Base-by-base conservation (phyloP, 2,329 filamentous ascomycete species). In the Exophiala dermatitidis region DNA sequence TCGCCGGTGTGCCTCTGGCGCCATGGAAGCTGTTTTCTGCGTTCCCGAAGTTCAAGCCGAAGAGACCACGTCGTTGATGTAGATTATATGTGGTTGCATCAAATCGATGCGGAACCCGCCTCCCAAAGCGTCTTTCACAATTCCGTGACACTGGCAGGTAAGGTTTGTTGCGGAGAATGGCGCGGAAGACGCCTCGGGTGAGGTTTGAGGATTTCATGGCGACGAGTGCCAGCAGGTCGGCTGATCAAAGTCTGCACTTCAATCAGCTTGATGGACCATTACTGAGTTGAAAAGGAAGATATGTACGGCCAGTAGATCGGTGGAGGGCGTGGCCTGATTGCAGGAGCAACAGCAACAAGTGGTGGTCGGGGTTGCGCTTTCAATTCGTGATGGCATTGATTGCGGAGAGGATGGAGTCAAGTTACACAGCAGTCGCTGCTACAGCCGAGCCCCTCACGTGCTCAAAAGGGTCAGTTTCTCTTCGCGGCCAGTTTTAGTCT, bases 161-260 rank as follows among this genome's bases (percentile, higher is more conserved):
- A n/a, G 72, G 71, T 59, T 69, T 68, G 56, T 71, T 72, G 56
- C 72, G 69, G 46, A 75, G 59, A 44, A 76, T 68, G 40, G 71
- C 70, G 46, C 69, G 68, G 54, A 75, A 72, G 50, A 75, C 70
- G 53, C 67, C 63, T 59, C 70, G 68, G 37, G 72, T 72, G 4
- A 75, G 66, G 57, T 73, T 67, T 45, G 72, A 62, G 10, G 54
- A 52, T 58, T 72, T 72, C 72, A 75, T 75, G 54, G 37, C 26
- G 37, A 30, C 9, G 7, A 29, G n/a, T 42, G 10, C 10, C 33
- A 6, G 36, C 10, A 38, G 36, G 9, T 38, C 2, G 9, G 10
- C 6, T 5, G 5, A n/a, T 12, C 19, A 12, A 38, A 9, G 36
- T 38, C 36, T 8, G 12, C 19, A n/a, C 4, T 38, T 12, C 10